phyloP scores from a whole-genome alignment of 1,284 basidiomycete genomes.

The Apiotrichum sp. region DNA sequence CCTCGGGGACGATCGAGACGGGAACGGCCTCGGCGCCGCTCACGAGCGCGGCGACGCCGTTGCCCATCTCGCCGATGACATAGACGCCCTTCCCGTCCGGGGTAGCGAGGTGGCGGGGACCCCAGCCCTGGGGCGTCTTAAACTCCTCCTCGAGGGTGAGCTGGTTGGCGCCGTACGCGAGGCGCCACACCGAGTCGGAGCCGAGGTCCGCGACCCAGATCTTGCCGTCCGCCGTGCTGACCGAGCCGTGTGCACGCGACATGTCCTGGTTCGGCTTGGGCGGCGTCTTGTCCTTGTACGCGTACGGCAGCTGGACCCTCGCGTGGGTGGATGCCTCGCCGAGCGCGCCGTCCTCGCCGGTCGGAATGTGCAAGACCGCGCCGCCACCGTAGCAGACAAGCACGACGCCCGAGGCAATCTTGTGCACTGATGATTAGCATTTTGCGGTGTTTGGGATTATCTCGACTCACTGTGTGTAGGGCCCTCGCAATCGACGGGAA shows the following conservation, averaged over 20 bases:
- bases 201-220: slow-evolving; percentile 43
- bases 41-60: slow-evolving; percentile 31
- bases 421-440: not conserved
- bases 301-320: slow-evolving; percentile 26
- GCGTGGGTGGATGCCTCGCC: not conserved
- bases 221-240: slow-evolving; percentile 31
- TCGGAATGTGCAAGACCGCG: slow-evolving; percentile 11
- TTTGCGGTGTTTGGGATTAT: not conserved
- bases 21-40: slow-evolving; percentile 21
- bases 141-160: slow-evolving; percentile 26
- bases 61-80: slow-evolving; percentile 39
- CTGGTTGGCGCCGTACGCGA: slow-evolving; percentile 18
- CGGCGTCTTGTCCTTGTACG: slow-evolving; percentile 19
- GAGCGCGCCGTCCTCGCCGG: not conserved
- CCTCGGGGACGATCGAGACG: slow-evolving; percentile 27
- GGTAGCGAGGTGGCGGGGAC: slow-evolving; percentile 34
- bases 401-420: not conserved
- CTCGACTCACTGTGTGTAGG: not conserved
- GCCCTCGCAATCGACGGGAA: not conserved
- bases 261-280: slow-evolving; percentile 42
- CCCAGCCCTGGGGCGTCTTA: slow-evolving; percentile 32
- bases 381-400: slow-evolving; percentile 29
- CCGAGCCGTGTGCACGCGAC: slow-evolving; percentile 41
- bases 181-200: slow-evolving; percentile 40
- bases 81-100: slow-evolving; percentile 39